Base-by-base conservation (phyloP, 1,284 basidiomycete species). In the Erythrobasidium hasegawianum region DNA sequence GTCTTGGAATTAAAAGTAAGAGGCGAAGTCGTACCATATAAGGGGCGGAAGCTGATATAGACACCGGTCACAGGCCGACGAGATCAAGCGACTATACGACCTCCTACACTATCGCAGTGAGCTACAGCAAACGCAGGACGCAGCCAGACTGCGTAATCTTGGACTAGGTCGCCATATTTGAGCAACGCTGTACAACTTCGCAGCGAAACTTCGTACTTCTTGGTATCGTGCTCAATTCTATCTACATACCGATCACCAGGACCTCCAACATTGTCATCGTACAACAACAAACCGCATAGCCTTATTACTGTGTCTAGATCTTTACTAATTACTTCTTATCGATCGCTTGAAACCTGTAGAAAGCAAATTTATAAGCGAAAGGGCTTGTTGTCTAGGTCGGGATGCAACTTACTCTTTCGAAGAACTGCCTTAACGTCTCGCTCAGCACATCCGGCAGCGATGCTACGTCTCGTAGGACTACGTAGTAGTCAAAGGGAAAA, bases 401-500 rank as follows among this genome's bases (percentile, higher is more conserved):
- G 39, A 9, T 56, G 18, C 18, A 16, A 61, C 71, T 64, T 27
- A 73, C 70, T 49, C 61, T 73, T 59, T 79, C 79, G 13, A 79
- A 77, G 75, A 79, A 99, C 77, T 98, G 94, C 72, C 91, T 86
- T 67, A 98, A 80, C 1, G 93, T 97, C 49, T 87, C 86, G n/a
- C 89, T 83, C 69, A 99, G 80, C 13, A 97, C 90, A 61, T 92
- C 89, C 0, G 96, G 96, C 50, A 99, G 80, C 3, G 91, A 86
- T 77, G 96, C 92, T 43, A 96, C 91, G 73, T 90, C 86, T 68
- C 92, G 82, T 52, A 99, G 80, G n/a, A 99, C 89, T 57, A 97
- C 88, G 73, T 94, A 98, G 77, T 96, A 96, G 79, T 97, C 92
- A 80, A 98, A 98, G 0, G 96, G 96, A 84, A 99, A 98, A 2